phyloP scores from a whole-genome alignment of 1,284 basidiomycete species.

The Ustilago hordei region DNA sequence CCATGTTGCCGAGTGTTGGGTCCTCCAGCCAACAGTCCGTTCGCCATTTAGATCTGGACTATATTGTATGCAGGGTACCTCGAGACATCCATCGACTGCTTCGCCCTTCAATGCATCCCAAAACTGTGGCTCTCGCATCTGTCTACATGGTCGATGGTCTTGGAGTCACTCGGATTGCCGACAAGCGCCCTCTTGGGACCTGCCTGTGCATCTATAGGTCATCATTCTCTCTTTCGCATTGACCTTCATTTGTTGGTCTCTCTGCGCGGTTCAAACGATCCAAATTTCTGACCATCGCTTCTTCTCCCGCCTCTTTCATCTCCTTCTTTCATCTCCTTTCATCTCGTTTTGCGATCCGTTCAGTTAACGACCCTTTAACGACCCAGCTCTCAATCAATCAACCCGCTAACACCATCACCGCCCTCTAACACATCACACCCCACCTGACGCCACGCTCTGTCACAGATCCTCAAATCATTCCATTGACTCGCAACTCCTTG shows the following conservation, averaged over 20 bases:
- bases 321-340: constrained; percentile 10
- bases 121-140: constrained; percentile 1
- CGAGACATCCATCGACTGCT: not conserved
- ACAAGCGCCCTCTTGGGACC: constrained; percentile 17
- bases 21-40: constrained; percentile 12
- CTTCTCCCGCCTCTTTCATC: constrained; percentile 16
- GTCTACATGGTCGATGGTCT: not conserved
- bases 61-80: constrained; percentile 20
- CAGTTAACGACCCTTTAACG: constrained; percentile 47
- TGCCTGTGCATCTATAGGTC: not conserved
- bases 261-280: not conserved
- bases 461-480: constrained; percentile 13
- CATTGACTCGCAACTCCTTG: constrained; percentile 12
- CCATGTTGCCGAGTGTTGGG: constrained; percentile 9
- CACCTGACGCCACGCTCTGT: constrained; percentile 26
- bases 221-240: constrained; percentile 10
- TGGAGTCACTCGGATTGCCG: constrained; percentile 13
- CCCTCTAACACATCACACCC: constrained; percentile 24
- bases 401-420: constrained; percentile 2
- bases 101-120: constrained; percentile 5
- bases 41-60: constrained; percentile 3
- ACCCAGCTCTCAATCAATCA: constrained; percentile 23
- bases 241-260: constrained; percentile 6
- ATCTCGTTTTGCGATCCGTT: constrained; percentile 9
- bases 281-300: constrained; percentile 15